These are phyloP conservation scores for Ceratocystis harringtonii DNA, from an alignment of 2,329 filamentous ascomycete genomes.

Conservation along the genomic window DNA sequence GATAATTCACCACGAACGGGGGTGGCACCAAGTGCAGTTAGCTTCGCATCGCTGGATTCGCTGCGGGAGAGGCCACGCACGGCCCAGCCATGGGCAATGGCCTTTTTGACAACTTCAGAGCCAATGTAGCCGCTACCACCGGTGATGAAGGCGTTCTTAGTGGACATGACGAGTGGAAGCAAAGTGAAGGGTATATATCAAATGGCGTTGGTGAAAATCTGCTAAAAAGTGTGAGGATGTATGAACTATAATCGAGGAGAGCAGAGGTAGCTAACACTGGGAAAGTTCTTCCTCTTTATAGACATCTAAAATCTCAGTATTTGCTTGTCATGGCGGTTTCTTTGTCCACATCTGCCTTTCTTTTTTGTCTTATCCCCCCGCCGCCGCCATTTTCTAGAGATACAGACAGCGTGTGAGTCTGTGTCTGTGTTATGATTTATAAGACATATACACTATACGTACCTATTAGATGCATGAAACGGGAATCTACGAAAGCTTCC, in stretches of 20 bases:
- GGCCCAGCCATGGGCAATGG: conserved; percentile 27
- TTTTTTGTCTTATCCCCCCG: not conserved
- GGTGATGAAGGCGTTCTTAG: conserved; percentile 25
- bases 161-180: not conserved
- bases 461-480: not conserved
- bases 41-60: conserved; percentile 24
- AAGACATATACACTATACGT: not conserved
- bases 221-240: no score
- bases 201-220: no score
- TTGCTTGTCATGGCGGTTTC: no score
- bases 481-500: not conserved
- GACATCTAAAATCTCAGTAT: no score
- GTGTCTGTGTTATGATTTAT: not conserved
- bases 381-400: not conserved
- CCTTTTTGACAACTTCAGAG: conserved; percentile 24
- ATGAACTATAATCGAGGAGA: no score
- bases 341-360: not conserved
- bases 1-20: conserved; percentile 29
- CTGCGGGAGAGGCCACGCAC: conserved; percentile 30
- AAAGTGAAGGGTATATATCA: not conserved
- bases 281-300: no score
- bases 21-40: conserved; percentile 26
- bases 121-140: conserved; percentile 29
- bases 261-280: no score
- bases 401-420: not conserved